Evolutionary conservation across 148 eudicot genomes (phyloP).

Genomic region (Pharnaceum exiguum): DNA sequence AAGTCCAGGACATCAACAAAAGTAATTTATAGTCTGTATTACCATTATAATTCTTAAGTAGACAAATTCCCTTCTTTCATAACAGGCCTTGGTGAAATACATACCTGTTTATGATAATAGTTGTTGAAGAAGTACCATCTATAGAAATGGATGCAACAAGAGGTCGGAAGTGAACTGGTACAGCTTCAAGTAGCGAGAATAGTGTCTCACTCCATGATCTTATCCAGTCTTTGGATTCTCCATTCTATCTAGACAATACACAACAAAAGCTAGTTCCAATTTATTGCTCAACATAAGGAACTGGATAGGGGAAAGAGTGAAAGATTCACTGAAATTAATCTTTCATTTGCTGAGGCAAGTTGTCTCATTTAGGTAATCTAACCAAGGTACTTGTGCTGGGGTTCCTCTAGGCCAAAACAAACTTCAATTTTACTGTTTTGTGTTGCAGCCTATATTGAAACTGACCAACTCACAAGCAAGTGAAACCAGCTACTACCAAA

Average conservation of each 20-base stretch:
- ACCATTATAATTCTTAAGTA: too few species aligned
- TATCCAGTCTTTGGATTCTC: constrained; percentile 73
- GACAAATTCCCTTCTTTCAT: too few species aligned
- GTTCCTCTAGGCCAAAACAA: too few species aligned
- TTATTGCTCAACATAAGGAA: not conserved
- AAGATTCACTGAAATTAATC: too few species aligned
- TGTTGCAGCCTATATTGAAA: too few species aligned
- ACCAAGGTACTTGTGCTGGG: too few species aligned
- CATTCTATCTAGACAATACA: constrained; percentile 81
- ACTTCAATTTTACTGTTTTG: too few species aligned
- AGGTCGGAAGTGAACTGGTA: constrained; percentile 57
- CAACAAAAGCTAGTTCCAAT: constrained; percentile 17
- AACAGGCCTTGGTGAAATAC: not conserved
- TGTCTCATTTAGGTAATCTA: too few species aligned
- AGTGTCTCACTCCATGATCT: constrained; percentile 88
- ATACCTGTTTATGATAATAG: constrained; percentile 77
- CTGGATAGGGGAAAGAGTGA: not conserved
- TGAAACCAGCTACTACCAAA: too few species aligned
- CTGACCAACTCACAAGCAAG: too few species aligned
- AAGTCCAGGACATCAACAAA: not conserved
- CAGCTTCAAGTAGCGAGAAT: constrained; percentile 59
- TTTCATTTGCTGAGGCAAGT: too few species aligned
- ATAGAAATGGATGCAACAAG: constrained; percentile 63
- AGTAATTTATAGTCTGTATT: too few species aligned
- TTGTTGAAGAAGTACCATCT: constrained; percentile 97